Percentiles rank a stretch among this genome's conserved stretches.
Conservation (phyloP, 345 rosid species). For the Arabis alpina region DNA sequence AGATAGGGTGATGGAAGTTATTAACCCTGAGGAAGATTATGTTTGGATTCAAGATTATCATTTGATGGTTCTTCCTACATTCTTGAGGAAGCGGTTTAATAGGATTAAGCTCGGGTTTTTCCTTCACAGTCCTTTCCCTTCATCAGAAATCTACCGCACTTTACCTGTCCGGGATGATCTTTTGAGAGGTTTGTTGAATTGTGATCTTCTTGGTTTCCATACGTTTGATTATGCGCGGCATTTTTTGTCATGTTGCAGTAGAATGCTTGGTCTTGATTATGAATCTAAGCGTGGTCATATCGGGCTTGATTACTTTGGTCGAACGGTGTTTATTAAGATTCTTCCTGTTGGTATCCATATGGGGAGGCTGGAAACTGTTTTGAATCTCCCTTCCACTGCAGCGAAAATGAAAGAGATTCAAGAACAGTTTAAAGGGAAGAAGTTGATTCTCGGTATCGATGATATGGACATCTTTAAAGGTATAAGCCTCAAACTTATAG, state of each 20-base stretch:
- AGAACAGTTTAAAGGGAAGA: slow-evolving; percentile 62
- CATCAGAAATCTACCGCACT: slow-evolving; percentile 80
- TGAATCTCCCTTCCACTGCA: slow-evolving; percentile 65
- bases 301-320: slow-evolving; percentile 84
- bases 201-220: slow-evolving; percentile 81
- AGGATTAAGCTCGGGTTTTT: slow-evolving; percentile 79
- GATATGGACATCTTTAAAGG: slow-evolving; percentile 92
- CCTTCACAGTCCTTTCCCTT: slow-evolving; percentile 85
- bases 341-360: slow-evolving; percentile 78
- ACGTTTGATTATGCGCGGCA: slow-evolving; percentile 85
- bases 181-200: slow-evolving; percentile 69
- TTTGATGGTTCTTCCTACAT: slow-evolving; percentile 82
- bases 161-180: slow-evolving; percentile 73
- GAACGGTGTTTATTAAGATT: slow-evolving; percentile 73
- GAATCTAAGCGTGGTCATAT: slow-evolving; percentile 87
- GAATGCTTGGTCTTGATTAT: slow-evolving; percentile 87
- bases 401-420: slow-evolving; percentile 64
- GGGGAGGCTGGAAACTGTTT: slow-evolving; percentile 71
- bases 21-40: slow-evolving; percentile 75
- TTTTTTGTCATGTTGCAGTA: slow-evolving; percentile 78
- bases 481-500: slow-evolving; percentile 71
- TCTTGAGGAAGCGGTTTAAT: slow-evolving; percentile 70
- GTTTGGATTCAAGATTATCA: slow-evolving; percentile 89
- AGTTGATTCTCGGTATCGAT: slow-evolving; percentile 72
- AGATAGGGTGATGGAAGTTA: slow-evolving; percentile 82